Evolutionary conservation across 2,329 filamentous ascomycete species (phyloP).

Genomic region (Colletotrichum tabaci): DNA sequence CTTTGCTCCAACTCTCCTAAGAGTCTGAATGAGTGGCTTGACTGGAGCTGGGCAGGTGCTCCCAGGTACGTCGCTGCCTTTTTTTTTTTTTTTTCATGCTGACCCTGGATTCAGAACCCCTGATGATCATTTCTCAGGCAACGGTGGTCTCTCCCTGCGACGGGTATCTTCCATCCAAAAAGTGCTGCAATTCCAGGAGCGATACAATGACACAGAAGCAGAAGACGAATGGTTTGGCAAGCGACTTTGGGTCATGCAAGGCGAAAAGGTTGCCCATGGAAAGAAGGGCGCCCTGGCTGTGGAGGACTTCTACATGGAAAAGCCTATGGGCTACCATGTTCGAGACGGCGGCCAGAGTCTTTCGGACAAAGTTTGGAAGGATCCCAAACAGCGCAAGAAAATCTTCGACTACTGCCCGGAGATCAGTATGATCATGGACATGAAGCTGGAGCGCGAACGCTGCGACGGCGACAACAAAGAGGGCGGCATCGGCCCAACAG

Average conservation of each 20-base stretch:
- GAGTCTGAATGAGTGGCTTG: conserved; percentile 67
- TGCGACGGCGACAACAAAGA: conserved; percentile 56
- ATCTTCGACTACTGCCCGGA: conserved; percentile 72
- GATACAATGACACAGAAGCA: conserved; percentile 65
- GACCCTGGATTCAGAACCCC: conserved; percentile 48
- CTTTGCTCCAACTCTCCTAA: conserved; percentile 68
- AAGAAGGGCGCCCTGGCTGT: conserved; percentile 62
- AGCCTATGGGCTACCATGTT: conserved; percentile 70
- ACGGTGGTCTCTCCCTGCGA: conserved; percentile 69
- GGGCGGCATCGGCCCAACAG: conserved; percentile 45
- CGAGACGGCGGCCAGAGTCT: conserved; percentile 59
- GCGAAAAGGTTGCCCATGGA: conserved; percentile 62
- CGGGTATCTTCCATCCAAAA: conserved; percentile 65
- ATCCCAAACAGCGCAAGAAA: conserved; percentile 57
- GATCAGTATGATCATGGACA: conserved; percentile 68
- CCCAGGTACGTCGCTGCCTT: conserved; percentile 54
- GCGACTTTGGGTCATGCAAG: conserved; percentile 63
- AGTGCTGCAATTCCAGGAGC: conserved; percentile 63
- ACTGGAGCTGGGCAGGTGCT: conserved; percentile 69
- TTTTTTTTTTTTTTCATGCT: not conserved
- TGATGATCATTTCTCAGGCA: conserved; percentile 64
- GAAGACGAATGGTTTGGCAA: conserved; percentile 71
- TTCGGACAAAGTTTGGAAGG: conserved; percentile 62
- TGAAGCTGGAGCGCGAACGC: conserved; percentile 67
- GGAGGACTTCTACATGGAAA: conserved; percentile 64